phyloP scores from a whole-genome alignment of 2,329 filamentous ascomycete species.

The Plenodomus tracheiphilus region DNA sequence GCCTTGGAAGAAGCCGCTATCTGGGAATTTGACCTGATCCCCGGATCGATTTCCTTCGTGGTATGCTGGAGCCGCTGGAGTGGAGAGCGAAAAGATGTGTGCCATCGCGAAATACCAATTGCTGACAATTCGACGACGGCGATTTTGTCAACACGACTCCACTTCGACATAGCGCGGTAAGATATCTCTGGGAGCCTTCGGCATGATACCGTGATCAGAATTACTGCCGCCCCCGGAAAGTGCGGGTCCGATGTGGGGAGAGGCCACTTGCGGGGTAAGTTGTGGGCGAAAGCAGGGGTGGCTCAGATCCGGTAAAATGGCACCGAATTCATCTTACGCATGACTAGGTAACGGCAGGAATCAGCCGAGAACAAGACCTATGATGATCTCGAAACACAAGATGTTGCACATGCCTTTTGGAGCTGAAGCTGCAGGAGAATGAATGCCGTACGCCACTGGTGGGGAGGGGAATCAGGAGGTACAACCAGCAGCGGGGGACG shows the following conservation, averaged over 20 bases:
- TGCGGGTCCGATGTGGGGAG: slow-evolving; percentile 13
- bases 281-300: slow-evolving; percentile 4
- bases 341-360: neutral
- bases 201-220: slow-evolving; percentile 3
- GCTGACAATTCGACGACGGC: neutral
- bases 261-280: slow-evolving; percentile 14
- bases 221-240: slow-evolving; percentile 5
- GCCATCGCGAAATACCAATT: slow-evolving; percentile 24
- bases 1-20: slow-evolving; percentile 43
- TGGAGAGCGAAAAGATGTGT: slow-evolving; percentile 39
- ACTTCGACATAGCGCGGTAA: neutral
- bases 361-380: neutral
- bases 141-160: neutral
- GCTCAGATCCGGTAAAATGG: slow-evolving; percentile 9
- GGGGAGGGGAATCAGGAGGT: neutral
- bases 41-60: slow-evolving; percentile 24
- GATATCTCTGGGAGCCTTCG: neutral
- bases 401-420: neutral
- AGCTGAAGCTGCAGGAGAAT: neutral
- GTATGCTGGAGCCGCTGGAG: slow-evolving; percentile 29
- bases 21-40: slow-evolving; percentile 38
- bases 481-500: neutral
- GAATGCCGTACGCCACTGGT: neutral
- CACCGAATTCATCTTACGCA: slow-evolving; percentile 2
- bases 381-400: neutral